Evolutionary conservation across 345 rosid genomes (phyloP).

Genomic region (Clausena lansium): DNA sequence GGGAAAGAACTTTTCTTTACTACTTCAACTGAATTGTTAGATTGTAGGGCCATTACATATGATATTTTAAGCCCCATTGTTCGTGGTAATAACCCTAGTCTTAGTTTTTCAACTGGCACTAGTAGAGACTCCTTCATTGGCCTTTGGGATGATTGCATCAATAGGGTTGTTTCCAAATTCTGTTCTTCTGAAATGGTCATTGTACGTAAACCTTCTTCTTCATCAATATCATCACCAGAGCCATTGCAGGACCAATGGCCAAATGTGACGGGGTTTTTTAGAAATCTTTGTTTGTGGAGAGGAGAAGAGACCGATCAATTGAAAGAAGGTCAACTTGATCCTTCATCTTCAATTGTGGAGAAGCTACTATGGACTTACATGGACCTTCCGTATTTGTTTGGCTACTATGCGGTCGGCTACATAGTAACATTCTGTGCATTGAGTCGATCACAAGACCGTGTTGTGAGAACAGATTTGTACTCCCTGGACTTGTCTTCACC

Average conservation of each 20-base stretch:
- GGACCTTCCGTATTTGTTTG: slow-evolving; percentile 85
- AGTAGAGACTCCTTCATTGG: slow-evolving; percentile 80
- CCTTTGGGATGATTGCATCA: slow-evolving; percentile 87
- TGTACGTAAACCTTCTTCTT: slow-evolving; percentile 51
- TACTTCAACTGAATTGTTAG: slow-evolving; percentile 55
- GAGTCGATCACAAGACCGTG: slow-evolving; percentile 60
- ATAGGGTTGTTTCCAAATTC: slow-evolving; percentile 71
- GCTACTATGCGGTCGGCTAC: slow-evolving; percentile 79
- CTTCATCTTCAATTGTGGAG: slow-evolving; percentile 62
- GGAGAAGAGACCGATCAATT: slow-evolving; percentile 77
- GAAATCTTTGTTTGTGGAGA: slow-evolving; percentile 85
- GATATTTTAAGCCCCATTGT: slow-evolving; percentile 68
- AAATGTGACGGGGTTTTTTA: slow-evolving; percentile 71
- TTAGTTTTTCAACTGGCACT: slow-evolving; percentile 40
- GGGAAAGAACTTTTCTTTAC: slow-evolving; percentile 85
- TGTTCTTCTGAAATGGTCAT: slow-evolving; percentile 55
- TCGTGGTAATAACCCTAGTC: slow-evolving; percentile 50
- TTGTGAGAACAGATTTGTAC: slow-evolving; percentile 69
- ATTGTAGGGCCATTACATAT: slow-evolving; percentile 59
- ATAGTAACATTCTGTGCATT: slow-evolving; percentile 78
- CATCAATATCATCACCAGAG: slow-evolving; percentile 10
- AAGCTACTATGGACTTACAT: slow-evolving; percentile 82
- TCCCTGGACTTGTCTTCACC: slow-evolving; percentile 64
- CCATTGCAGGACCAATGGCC: slow-evolving; percentile 87
- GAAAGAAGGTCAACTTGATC: slow-evolving; percentile 61